Conservation (phyloP, 257 asterid species). For the Solanum tarijense region DNA sequence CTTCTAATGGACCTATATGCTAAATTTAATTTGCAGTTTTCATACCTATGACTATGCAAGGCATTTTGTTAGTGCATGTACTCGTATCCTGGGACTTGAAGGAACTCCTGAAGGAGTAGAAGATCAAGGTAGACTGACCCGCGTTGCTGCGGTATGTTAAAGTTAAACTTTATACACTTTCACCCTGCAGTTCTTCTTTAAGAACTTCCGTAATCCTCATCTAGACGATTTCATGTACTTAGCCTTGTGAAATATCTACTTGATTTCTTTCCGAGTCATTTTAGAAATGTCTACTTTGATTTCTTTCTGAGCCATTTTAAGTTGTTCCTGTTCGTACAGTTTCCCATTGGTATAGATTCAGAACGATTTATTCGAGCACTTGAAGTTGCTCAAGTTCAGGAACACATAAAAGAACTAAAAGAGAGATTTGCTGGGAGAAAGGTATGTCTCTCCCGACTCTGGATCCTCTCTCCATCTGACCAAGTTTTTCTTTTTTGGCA, state of each 20-base stretch:
- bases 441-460: conserved; percentile 31
- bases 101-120: conserved; percentile 98
- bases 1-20: conserved; percentile 10
- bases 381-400: conserved; percentile 50
- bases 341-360: conserved; percentile 92
- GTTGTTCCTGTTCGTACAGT: conserved; percentile 33
- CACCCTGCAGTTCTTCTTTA: not conserved
- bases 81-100: conserved; percentile 94
- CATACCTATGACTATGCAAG: conserved; percentile 95
- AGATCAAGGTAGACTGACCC: conserved; percentile 93
- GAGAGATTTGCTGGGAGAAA: conserved; percentile 81
- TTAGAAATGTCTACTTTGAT: not conserved
- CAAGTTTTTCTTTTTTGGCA: not conserved
- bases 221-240: not conserved
- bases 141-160: conserved; percentile 84
- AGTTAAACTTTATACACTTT: conserved; percentile 1
- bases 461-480: not conserved
- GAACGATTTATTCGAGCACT: conserved; percentile 81
- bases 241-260: not conserved
- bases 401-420: conserved; percentile 50
- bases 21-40: conserved; percentile 49
- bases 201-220: not conserved
- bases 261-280: not conserved
- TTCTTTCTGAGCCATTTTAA: not conserved
- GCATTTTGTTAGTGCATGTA: conserved; percentile 90